Evolutionary conservation across 2,329 filamentous ascomycete species (phyloP), one percentile per base, ranked within the genome.

Genomic region (Aspergillus unguis): DNA sequence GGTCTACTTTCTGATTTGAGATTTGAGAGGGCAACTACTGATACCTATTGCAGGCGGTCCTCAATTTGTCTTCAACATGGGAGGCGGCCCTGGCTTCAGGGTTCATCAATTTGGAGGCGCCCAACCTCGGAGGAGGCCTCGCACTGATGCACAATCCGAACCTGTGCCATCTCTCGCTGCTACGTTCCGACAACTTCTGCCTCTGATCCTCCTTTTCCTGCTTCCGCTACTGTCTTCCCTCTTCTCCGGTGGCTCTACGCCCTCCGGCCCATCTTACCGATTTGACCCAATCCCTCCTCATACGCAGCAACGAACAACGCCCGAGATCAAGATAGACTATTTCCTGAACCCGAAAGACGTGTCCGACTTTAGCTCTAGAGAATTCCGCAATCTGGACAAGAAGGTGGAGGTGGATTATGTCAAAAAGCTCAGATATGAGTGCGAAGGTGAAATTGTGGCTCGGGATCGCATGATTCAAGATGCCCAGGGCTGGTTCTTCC

Each of bases 61-160:
- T 27, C 88, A 90, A 62, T 96, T 96, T 70, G 89, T 96, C 50
- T 97, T 97, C 75, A 96, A 96, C 74, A 84, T 96, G 71, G 90
- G 90, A 60, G 92, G 92, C 55, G 90, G 91, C 6, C 91, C 92
- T 3, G 92, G 92, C 23, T 85, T 99, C 63, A 85, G 92, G 55
- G 90, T 99, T 56, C 94, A 97, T 71, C 92, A 96, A 69, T 97
- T 99, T 71, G 92, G 92, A 62, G 92, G 94, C 49, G 81, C 77
- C 5, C 80, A 82, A 50, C 90, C 92, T 26, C 83, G 90, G 62
- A 80, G 87, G 72, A 81, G 94, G 66, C 91, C 92, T 23, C 84
- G 82, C 65, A 79, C 80, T 31, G 82, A 80, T 59, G 78, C 75
- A 55, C 78, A 72, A 61, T 79, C 77, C 58, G 80, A 73, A 63